Evolutionary conservation across 148 eudicot genomes (phyloP).

Genomic region (Pharnaceum exiguum): DNA sequence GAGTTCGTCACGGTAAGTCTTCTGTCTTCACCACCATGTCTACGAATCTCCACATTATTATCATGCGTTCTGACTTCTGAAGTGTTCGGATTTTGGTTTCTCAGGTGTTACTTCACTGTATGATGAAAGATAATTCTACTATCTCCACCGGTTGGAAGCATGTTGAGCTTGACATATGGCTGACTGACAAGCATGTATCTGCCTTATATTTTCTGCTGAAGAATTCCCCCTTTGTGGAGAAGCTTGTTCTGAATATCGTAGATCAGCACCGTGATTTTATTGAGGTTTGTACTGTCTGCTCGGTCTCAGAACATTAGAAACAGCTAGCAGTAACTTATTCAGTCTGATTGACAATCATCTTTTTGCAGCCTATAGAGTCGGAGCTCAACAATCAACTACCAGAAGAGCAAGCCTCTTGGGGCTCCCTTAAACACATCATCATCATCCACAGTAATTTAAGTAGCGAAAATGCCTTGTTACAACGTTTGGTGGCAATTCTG

Average conservation of each 20-base stretch:
- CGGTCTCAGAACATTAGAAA: not conserved
- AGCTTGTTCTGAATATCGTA: constrained; percentile 4
- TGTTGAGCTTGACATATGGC: constrained; percentile 8
- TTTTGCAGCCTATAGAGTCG: constrained; percentile 4
- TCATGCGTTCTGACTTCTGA: not conserved
- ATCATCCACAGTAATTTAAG: not conserved
- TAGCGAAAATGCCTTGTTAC: not conserved
- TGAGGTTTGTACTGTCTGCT: not conserved
- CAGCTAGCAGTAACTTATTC: not conserved
- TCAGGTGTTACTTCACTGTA: constrained; percentile 20
- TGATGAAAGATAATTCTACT: constrained; percentile 1
- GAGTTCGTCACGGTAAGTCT: constrained; percentile 16
- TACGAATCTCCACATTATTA: not conserved
- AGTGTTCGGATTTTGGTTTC: not conserved
- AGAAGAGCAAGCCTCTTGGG: not conserved
- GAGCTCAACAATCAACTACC: not conserved
- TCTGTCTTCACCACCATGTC: not conserved
- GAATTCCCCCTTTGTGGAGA: constrained; percentile 13
- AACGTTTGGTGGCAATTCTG: not conserved
- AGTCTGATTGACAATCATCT: not conserved
- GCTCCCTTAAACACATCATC: constrained; percentile 12
- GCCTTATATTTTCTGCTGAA: not conserved
- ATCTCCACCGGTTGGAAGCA: constrained; percentile 2
- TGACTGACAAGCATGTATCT: constrained; percentile 16
- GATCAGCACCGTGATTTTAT: not conserved